Evolutionary conservation across 768 basidiomycete species (phyloP), one percentile per base, ranked within the genome.

Genomic region (Boletus sp.): DNA sequence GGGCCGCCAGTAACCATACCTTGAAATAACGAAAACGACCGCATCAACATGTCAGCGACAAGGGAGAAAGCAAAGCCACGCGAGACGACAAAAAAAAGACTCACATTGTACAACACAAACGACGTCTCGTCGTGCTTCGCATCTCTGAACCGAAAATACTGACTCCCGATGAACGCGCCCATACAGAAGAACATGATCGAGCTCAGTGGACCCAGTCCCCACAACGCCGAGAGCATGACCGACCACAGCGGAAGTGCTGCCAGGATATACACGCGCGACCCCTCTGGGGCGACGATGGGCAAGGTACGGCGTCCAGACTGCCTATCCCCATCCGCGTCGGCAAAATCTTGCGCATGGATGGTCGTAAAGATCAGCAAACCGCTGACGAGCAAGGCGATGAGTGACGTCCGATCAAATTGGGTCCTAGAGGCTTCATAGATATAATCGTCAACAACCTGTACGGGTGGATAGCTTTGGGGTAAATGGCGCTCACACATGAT

Each of bases 261-360:
- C 23, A 53, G 41, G 19, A 63, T 62, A 21, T 50, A 52, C 6
- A 51, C n/a, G 2, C 52, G 53, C 6, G 61, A 64, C 13, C 54
- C 58, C 44, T 64, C 50, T 1, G 58, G 62, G 0, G 57, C 50
- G 17, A 62, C 49, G 29, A 73, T 65, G 5, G 73, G 70, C 11
- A 72, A 53, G 0, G 72, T 74, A 11, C 54, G 60, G 32, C 72
- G 64, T 9, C 73, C 72, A 14, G 62, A 55, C 25, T 38, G 55
- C 23, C 50, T 53, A 47, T 74, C 73, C 4, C 73, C 73, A 10
- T 62, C 58, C 19, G 61, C 62, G 29, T 74, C 73, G 2, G 61
- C 56, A 50, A 74, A 74, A 40, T 74, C 73, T 52, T 72, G 69
- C 1, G 70, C 68, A 33, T 76, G 73, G 11, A 74, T 71, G 3